Evolutionary conservation across 2,329 filamentous ascomycete species (phyloP).

Genomic region (Fusarium graminum): DNA sequence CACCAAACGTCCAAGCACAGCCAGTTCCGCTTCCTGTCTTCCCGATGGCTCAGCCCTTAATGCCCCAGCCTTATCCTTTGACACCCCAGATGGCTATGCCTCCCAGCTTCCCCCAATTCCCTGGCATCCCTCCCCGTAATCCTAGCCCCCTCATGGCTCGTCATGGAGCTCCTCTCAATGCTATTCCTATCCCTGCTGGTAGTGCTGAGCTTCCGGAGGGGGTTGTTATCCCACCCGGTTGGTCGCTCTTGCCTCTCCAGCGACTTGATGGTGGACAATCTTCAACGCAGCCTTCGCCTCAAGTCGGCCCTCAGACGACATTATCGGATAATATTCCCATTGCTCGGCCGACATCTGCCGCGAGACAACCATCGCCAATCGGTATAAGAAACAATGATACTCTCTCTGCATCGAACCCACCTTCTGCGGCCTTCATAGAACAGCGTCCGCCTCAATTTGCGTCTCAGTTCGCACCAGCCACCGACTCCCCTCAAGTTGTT

Average conservation of each 20-base stretch:
- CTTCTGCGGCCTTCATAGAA: conserved; percentile 23
- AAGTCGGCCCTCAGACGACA: conserved; percentile 38
- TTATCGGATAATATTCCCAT: conserved; percentile 31
- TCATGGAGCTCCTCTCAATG: conserved; percentile 61
- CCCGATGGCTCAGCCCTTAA: conserved; percentile 22
- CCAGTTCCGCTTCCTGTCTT: conserved; percentile 23
- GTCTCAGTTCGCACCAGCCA: conserved; percentile 29
- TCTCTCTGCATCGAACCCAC: conserved; percentile 12
- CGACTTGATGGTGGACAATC: conserved; percentile 58
- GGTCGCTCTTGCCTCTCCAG: conserved; percentile 73
- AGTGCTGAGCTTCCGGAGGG: conserved; percentile 73
- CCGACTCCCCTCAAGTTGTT: conserved; percentile 55
- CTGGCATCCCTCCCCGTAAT: conserved; percentile 53
- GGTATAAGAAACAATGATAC: conserved; percentile 36
- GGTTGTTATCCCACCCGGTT: conserved; percentile 73
- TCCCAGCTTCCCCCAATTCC: conserved; percentile 40
- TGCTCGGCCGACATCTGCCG: conserved; percentile 23
- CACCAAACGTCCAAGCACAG: conserved; percentile 40
- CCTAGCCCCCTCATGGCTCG: conserved; percentile 60
- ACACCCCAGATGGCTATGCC: conserved; percentile 36
- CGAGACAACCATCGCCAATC: conserved; percentile 32
- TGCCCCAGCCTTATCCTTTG: conserved; percentile 36
- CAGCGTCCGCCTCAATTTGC: conserved; percentile 28
- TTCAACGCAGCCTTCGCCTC: conserved; percentile 45
- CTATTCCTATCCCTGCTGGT: conserved; percentile 68